Conservation (phyloP, 1,284 basidiomycete genomes). For the Trametes versicolor region DNA sequence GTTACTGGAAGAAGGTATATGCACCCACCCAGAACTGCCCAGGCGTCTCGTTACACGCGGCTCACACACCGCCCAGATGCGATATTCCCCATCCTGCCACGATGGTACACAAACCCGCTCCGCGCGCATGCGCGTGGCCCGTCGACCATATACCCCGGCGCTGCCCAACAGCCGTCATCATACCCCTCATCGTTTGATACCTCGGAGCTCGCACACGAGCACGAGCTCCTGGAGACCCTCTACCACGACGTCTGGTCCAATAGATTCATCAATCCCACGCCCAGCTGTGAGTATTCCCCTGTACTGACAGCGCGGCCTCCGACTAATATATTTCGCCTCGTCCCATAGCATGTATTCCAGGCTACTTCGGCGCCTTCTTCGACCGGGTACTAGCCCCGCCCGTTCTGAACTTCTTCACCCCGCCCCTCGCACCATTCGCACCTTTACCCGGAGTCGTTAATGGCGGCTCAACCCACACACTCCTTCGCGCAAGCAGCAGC, state of each 20-base stretch:
- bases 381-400: slow-evolving; percentile 70
- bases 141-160: slow-evolving; percentile 35
- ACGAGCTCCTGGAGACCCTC: slow-evolving; percentile 47
- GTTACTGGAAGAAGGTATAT: slow-evolving; percentile 72
- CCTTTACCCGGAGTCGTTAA: slow-evolving; percentile 53
- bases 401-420: slow-evolving; percentile 71
- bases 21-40: background rate
- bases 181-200: slow-evolving; percentile 26
- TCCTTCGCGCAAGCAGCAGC: slow-evolving; percentile 7
- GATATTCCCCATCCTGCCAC: slow-evolving; percentile 48
- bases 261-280: slow-evolving; percentile 48
- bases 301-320: background rate
- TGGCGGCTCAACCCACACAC: background rate
- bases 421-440: slow-evolving; percentile 71
- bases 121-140: slow-evolving; percentile 41
- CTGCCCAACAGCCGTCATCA: slow-evolving; percentile 30
- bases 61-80: slow-evolving; percentile 40
- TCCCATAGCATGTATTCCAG: slow-evolving; percentile 67
- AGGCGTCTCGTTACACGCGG: background rate
- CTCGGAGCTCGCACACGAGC: slow-evolving; percentile 43
- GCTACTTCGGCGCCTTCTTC: slow-evolving; percentile 78
- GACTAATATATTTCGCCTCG: background rate
- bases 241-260: slow-evolving; percentile 47
- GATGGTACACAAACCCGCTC: slow-evolving; percentile 48
- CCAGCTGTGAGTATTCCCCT: slow-evolving; percentile 41